phyloP scores from a whole-genome alignment of 345 rosid species.

The Gossypium bickii region DNA sequence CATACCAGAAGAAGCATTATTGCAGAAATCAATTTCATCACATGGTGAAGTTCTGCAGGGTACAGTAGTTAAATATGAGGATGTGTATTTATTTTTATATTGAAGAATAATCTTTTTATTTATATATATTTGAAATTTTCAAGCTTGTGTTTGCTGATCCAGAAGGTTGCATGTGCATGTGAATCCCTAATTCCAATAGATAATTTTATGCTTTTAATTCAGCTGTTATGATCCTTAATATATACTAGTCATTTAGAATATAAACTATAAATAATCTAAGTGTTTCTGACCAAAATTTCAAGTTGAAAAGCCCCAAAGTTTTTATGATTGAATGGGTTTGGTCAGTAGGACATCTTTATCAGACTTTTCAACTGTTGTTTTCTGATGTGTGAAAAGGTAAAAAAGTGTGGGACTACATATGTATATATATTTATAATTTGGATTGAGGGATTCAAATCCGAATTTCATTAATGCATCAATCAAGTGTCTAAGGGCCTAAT shows the following conservation, averaged over 20 bases:
- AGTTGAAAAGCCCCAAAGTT: background rate
- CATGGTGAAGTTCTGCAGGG: conserved; percentile 34
- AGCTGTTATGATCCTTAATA: background rate
- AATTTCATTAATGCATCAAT: background rate
- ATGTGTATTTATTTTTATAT: background rate
- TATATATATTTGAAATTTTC: background rate
- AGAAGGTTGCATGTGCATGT: conserved; percentile 28
- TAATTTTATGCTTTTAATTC: background rate
- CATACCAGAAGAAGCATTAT: conserved; percentile 16
- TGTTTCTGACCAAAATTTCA: background rate
- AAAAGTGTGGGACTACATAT: background rate
- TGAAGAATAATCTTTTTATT: background rate
- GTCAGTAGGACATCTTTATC: background rate
- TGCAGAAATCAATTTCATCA: conserved; percentile 24
- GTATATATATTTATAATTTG: background rate
- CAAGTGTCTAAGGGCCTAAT: background rate
- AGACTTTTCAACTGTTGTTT: background rate
- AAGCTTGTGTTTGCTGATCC: conserved; percentile 13
- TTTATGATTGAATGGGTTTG: background rate
- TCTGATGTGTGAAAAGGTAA: background rate
- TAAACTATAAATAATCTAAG: background rate
- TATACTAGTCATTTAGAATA: background rate
- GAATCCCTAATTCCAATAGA: conserved; percentile 24
- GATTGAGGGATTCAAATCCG: background rate
- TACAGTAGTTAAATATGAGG: conserved; percentile 12